phyloP scores from a whole-genome alignment of 306 rosid species.

The Quercus variabilis region DNA sequence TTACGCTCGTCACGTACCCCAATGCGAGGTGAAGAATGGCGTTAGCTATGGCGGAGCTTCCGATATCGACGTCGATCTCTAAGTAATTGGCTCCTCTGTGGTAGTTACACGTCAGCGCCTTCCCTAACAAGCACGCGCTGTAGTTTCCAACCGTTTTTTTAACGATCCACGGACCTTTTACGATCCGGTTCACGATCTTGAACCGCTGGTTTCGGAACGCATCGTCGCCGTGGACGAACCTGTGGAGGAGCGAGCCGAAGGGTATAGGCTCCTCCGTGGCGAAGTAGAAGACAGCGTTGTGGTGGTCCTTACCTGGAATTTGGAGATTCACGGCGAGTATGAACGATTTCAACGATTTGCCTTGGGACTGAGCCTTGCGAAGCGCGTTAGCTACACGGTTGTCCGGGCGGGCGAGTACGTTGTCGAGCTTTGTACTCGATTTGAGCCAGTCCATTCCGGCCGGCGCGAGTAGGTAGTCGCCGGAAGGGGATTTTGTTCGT shows the following conservation, averaged over 20 bases:
- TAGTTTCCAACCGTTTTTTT: conserved; percentile 80
- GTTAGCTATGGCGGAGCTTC: conserved; percentile 77
- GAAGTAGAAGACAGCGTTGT: conserved; percentile 88
- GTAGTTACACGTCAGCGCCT: conserved; percentile 82
- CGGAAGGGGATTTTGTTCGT: conserved; percentile 62
- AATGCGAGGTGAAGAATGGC: conserved; percentile 80
- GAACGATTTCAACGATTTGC: conserved; percentile 61
- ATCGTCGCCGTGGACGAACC: conserved; percentile 79
- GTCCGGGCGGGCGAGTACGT: conserved; percentile 73
- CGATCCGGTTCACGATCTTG: conserved; percentile 90
- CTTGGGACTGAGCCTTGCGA: conserved; percentile 48
- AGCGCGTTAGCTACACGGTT: conserved; percentile 62
- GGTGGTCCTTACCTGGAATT: conserved; percentile 83
- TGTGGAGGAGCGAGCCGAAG: conserved; percentile 57
- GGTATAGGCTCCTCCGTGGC: conserved; percentile 67
- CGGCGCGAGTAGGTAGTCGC: conserved; percentile 68
- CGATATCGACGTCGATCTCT: conserved; percentile 90
- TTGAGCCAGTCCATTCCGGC: conserved; percentile 89
- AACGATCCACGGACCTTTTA: conserved; percentile 93
- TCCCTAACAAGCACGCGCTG: conserved; percentile 82
- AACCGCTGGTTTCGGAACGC: conserved; percentile 75
- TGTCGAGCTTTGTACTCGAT: conserved; percentile 66
- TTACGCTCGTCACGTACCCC: conserved; percentile 76
- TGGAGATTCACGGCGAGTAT: conserved; percentile 82
- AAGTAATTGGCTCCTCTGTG: conserved; percentile 69